Evolutionary conservation across 768 basidiomycete genomes (phyloP).

Genomic region (Neoboletus brunneissimus): DNA sequence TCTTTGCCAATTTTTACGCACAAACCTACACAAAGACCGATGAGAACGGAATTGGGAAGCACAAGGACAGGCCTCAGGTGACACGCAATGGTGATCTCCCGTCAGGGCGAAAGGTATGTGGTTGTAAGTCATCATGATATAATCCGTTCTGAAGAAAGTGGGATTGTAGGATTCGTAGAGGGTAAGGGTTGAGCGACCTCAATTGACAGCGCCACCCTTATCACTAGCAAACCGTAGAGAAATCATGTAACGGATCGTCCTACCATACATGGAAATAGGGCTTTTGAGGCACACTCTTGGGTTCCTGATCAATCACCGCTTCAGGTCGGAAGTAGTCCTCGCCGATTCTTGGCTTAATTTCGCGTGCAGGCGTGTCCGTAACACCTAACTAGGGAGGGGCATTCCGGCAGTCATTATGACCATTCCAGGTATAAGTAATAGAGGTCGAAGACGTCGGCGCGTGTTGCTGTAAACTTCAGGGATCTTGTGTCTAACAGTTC

Average conservation of each 20-base stretch:
- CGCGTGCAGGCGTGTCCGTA: neutral
- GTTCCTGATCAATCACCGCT: too few species aligned
- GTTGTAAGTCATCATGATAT: neutral
- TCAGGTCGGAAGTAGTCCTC: too few species aligned
- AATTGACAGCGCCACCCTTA: too few species aligned
- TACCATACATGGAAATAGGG: too few species aligned
- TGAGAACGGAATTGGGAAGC: neutral
- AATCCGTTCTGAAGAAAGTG: neutral
- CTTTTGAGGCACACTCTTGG: too few species aligned
- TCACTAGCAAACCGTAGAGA: too few species aligned
- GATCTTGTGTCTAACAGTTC: too few species aligned
- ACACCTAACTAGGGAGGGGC: neutral
- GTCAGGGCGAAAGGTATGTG: constrained; percentile 1
- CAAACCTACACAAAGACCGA: constrained; percentile 19
- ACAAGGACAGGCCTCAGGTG: neutral
- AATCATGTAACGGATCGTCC: too few species aligned
- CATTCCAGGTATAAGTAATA: neutral
- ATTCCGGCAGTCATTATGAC: neutral
- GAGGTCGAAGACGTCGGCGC: neutral
- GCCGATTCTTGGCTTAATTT: neutral
- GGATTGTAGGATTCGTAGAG: neutral
- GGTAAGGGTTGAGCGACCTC: neutral
- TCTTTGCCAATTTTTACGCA: constrained; percentile 27
- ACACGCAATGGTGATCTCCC: neutral
- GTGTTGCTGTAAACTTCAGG: neutral